Conservation (phyloP, 2,329 filamentous ascomycete species). For the Ascochyta pisi region DNA sequence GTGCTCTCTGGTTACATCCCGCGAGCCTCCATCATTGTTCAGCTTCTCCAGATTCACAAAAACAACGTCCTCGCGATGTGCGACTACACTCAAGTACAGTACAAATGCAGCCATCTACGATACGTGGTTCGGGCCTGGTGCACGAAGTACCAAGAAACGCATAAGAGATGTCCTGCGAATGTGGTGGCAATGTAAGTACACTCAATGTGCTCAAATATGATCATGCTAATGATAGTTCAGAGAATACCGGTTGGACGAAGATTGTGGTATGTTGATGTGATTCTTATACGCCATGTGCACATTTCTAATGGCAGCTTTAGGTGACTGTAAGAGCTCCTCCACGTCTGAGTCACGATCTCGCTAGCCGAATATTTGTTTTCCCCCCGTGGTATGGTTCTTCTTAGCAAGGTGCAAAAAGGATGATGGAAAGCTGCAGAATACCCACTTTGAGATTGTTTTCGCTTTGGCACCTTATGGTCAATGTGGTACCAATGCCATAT, state of each 20-base stretch:
- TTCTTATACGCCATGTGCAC: background rate
- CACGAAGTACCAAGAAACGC: conserved; percentile 60
- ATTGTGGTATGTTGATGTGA: conserved; percentile 50
- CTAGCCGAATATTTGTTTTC: conserved; percentile 11
- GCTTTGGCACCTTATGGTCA: conserved; percentile 27
- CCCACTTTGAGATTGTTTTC: conserved; percentile 36
- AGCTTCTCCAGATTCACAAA: background rate
- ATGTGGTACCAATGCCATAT: conserved; percentile 30
- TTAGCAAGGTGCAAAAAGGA: conserved; percentile 42
- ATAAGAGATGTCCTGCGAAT: conserved; percentile 62
- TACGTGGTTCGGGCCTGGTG: conserved; percentile 65
- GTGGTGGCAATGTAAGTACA: conserved; percentile 58
- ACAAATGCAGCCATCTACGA: conserved; percentile 62
- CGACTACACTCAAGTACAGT: conserved; percentile 66
- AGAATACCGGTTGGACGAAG: conserved; percentile 58
- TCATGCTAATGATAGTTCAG: conserved; percentile 31
- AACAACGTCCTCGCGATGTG: conserved; percentile 54
- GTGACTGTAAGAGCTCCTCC: conserved; percentile 44
- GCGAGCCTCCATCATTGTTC: background rate
- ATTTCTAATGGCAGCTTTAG: conserved; percentile 30
- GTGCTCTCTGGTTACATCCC: background rate
- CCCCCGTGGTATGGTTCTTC: conserved; percentile 23
- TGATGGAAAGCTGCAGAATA: conserved; percentile 40
- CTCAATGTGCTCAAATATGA: background rate
- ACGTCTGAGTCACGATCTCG: conserved; percentile 24